Conservation (phyloP, 2,329 filamentous ascomycete species). For the Colletotrichum graminicola region DNA sequence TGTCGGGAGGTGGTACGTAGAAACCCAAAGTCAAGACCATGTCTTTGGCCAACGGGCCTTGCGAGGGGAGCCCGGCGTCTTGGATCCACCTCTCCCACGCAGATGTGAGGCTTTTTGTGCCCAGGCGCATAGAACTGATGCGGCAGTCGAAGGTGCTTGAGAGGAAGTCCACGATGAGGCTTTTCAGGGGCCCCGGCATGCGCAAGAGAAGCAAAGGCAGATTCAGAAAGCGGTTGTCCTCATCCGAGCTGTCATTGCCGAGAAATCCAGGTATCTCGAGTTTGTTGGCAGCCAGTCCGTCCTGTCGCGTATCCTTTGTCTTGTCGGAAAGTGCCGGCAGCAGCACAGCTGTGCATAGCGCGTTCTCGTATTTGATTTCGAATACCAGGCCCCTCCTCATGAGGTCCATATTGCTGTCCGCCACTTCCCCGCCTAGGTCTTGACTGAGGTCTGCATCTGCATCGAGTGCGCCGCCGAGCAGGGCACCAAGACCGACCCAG, state of each 20-base stretch:
- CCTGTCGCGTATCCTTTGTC: background rate
- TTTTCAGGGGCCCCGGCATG: conserved; percentile 66
- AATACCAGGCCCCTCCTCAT: conserved; percentile 56
- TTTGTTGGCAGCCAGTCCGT: conserved; percentile 1
- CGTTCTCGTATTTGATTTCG: conserved; percentile 65
- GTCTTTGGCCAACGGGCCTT: conserved; percentile 57
- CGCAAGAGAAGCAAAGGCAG: conserved; percentile 67
- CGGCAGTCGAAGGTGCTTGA: conserved; percentile 68
- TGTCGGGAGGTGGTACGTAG: conserved; percentile 52
- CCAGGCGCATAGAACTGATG: conserved; percentile 62
- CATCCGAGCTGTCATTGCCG: conserved; percentile 14
- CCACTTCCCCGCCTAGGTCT: conserved; percentile 27
- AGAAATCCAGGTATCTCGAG: conserved; percentile 27
- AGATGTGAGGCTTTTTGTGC: conserved; percentile 62
- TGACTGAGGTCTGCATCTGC: conserved; percentile 22
- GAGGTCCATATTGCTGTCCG: conserved; percentile 17
- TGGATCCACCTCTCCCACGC: conserved; percentile 66
- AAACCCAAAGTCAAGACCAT: conserved; percentile 66
- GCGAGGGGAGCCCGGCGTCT: conserved; percentile 51
- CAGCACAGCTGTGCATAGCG: conserved; percentile 63
- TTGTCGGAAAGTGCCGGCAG: conserved; percentile 53
- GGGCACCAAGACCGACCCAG: conserved; percentile 55
- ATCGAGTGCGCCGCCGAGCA: conserved; percentile 48
- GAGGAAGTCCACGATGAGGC: conserved; percentile 64
- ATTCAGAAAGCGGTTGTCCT: conserved; percentile 55